Evolutionary conservation across 805 yeast genomes (phyloP).

Genomic region (Kodamaea hsintzibuensis): DNA sequence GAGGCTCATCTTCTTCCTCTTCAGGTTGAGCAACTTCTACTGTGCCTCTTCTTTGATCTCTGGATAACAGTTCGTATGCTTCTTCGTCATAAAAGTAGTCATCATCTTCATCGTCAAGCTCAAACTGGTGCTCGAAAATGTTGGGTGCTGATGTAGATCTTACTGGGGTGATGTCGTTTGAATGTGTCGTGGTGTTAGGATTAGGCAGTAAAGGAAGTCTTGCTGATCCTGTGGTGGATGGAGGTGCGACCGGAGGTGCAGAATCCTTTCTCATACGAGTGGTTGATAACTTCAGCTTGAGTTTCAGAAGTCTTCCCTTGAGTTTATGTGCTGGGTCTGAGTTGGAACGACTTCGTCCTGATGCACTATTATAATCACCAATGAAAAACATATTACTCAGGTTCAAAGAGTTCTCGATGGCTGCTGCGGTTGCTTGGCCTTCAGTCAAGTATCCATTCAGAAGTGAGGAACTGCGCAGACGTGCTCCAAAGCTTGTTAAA

Average conservation of each 20-base stretch:
- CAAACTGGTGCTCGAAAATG: constrained; percentile 1
- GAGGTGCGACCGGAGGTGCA: constrained; percentile 1
- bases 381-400: constrained; percentile 5
- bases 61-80: constrained; percentile 12
- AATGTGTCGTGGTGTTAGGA: background rate
- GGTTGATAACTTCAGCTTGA: constrained; percentile 19
- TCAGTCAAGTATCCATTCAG: constrained; percentile 5
- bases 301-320: constrained; percentile 22
- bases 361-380: background rate
- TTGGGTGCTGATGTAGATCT: constrained; percentile 4
- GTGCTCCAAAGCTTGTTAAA: constrained; percentile 6
- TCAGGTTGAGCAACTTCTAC: constrained; percentile 1
- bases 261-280: constrained; percentile 3
- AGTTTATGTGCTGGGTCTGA: constrained; percentile 23
- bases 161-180: background rate
- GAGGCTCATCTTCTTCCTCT: constrained; percentile 22
- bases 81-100: constrained; percentile 15
- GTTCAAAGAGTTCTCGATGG: constrained; percentile 6
- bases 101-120: constrained; percentile 12
- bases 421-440: constrained; percentile 6
- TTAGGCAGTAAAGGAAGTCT: constrained; percentile 1
- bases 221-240: background rate
- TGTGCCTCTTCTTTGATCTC: constrained; percentile 1
- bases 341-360: constrained; percentile 12
- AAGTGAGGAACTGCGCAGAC: constrained; percentile 5